Conservation (phyloP, 75 land plant genomes). For the Larix kaempferi region DNA sequence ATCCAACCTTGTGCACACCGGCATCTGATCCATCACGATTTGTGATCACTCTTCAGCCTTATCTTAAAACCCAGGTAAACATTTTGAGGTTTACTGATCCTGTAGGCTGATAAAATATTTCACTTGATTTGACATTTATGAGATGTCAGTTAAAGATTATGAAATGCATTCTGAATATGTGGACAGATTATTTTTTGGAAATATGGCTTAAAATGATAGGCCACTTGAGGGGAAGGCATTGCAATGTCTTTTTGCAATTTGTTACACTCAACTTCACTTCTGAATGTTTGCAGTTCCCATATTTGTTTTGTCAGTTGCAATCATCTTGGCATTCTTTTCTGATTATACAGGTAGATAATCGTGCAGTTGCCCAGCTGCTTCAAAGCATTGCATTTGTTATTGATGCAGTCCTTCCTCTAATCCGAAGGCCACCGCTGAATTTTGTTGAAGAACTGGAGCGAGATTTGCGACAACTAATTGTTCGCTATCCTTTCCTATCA, state of each 20-base stretch:
- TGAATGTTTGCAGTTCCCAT: background rate
- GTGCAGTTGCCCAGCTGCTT: constrained; percentile 70
- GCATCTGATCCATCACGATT: constrained; percentile 93
- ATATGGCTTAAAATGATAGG: no score
- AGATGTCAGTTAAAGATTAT: no score
- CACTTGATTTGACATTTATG: no score
- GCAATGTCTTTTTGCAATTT: background rate
- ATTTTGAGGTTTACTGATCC: background rate
- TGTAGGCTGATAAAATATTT: no score
- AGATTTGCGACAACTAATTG: constrained; percentile 88
- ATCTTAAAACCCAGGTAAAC: constrained; percentile 86
- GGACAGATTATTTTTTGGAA: no score
- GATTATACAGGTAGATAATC: constrained; percentile 64
- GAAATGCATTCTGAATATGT: no score
- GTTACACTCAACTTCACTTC: background rate
- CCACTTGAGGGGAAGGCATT: background rate
- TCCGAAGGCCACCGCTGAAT: constrained; percentile 76
- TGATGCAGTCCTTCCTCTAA: constrained; percentile 82
- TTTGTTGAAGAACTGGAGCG: constrained; percentile 91
- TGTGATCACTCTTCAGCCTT: constrained; percentile 92
- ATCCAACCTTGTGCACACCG: constrained; percentile 90
- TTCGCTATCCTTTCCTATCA: constrained; percentile 80
- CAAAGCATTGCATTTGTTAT: constrained; percentile 95
- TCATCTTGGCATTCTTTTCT: background rate
- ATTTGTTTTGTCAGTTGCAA: background rate